Evolutionary conservation across 441 rosid genomes (phyloP).

Genomic region (Mallotus japonicus): DNA sequence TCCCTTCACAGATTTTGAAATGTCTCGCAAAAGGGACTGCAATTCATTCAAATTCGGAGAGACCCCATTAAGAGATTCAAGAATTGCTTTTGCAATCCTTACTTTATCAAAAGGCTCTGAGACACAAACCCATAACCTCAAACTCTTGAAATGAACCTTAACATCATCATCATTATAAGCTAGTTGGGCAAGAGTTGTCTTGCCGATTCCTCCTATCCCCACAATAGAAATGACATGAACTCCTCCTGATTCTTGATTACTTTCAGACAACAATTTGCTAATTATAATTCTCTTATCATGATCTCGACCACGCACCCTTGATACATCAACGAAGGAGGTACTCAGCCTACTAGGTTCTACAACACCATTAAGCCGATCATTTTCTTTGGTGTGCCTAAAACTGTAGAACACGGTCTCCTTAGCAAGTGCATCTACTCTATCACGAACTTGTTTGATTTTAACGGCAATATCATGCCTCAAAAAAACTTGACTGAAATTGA

Average conservation of each 20-base stretch:
- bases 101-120: conserved; percentile 7
- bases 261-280: background rate
- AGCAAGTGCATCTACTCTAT: conserved; percentile 11
- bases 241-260: no score
- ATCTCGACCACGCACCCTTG: conserved; percentile 9
- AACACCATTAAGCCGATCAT: background rate
- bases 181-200: conserved; percentile 20
- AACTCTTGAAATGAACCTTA: background rate
- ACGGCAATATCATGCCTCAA: conserved; percentile 2
- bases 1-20: background rate
- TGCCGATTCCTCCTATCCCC: conserved; percentile 23
- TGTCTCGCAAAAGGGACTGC: background rate
- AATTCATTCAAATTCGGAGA: background rate
- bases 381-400: background rate
- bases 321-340: conserved; percentile 14
- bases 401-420: background rate
- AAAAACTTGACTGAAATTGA: background rate
- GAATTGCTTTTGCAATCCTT: conserved; percentile 6
- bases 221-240: conserved; percentile 9
- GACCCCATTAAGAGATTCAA: background rate
- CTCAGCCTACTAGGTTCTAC: background rate
- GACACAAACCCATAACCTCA: conserved; percentile 18
- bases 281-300: background rate
- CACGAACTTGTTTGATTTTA: conserved; percentile 8
- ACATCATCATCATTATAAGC: conserved; percentile 9